Evolutionary conservation across 2,329 filamentous ascomycete genomes (phyloP), one percentile per base, ranked within the genome.

Genomic region (Knoxdaviesia capensis): DNA sequence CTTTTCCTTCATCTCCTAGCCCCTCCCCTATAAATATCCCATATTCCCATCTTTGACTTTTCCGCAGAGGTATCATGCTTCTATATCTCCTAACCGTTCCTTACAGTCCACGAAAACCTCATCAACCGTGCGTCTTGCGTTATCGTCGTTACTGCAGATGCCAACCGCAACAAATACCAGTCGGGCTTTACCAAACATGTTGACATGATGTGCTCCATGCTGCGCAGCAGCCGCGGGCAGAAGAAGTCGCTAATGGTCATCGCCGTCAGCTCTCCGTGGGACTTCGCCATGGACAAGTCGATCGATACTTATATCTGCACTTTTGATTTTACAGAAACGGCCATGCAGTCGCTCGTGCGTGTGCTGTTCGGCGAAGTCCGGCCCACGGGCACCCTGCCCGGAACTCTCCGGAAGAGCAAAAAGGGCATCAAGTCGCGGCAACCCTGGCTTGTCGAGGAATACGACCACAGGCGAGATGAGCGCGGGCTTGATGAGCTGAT

Each of bases 161-260:
- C 87, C 1, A 94, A 94, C 54, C 72, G 87, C 36, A 94, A 96
- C 53, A 63, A 93, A 9, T 96, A 94, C 54, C 88, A 96, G 56
- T 77, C 85, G 41, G 86, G 86, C 0, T 96, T 96, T 55, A 88
- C 88, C 2, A 96, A 94, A 56, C 88, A 96, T 49, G 83, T 94
- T 6, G 80, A 87, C 8, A 90, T 93, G 80, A 88, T 94, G 60
- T 94, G 87, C 59, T 84, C 82, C 28, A 80, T 86, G 73, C 69
- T 85, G 44, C 74, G 76, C 6, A 75, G 78, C 6, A 20, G 20
- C 20, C 72, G 71, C 9, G 81, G 81, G 2, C 81, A 86, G 53
- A 83, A 90, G 56, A 94, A 93, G 59, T 83, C 87, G 1, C 62
- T 94, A 34, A 77, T 94, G 29, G 88, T 94, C 4, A 80, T 94